Percentiles rank a stretch among this genome's conserved stretches.
These are phyloP conservation scores for Pseudovirgaria hyperparasitica DNA, from an alignment of 2,329 filamentous ascomycete species.

Conservation along the genomic window DNA sequence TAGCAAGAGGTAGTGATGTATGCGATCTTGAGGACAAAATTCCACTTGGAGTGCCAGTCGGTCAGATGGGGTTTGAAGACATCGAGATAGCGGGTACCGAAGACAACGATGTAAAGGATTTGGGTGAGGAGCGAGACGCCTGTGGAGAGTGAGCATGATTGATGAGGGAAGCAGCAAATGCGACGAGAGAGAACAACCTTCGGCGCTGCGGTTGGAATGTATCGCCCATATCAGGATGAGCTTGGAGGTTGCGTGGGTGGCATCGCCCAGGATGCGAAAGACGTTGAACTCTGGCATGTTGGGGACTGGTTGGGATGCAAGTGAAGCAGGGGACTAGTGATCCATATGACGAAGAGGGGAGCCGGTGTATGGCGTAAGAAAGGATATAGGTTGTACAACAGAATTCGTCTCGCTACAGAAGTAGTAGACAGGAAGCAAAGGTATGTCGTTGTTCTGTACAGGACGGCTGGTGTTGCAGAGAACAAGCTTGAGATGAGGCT, in stretches of 20 bases:
- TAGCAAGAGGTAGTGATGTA: slow-evolving; percentile 78
- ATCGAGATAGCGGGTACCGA: slow-evolving; percentile 76
- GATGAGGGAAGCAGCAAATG: not conserved
- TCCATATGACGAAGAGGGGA: no score
- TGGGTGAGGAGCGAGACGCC: slow-evolving; percentile 88
- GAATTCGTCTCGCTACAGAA: no score
- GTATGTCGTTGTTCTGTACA: no score
- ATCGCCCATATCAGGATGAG: slow-evolving; percentile 84
- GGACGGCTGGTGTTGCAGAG: no score
- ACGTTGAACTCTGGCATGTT: slow-evolving; percentile 26
- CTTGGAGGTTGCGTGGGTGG: slow-evolving; percentile 78
- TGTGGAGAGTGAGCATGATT: slow-evolving; percentile 16
- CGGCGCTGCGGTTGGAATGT: slow-evolving; percentile 74
- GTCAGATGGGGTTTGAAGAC: slow-evolving; percentile 44
- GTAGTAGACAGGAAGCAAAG: no score
- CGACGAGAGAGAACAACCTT: slow-evolving; percentile 40
- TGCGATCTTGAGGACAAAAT: slow-evolving; percentile 76
- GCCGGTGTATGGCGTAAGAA: no score
- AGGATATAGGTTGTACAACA: no score
- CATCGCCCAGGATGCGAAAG: slow-evolving; percentile 70
- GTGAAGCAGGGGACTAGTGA: no score
- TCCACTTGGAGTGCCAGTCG: slow-evolving; percentile 30
- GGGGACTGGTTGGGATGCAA: slow-evolving; percentile 5
- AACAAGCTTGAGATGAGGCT: no score
- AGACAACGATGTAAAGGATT: slow-evolving; percentile 74